Conservation (phyloP, 2,329 filamentous ascomycete genomes). For the Cytospora paraplurivora region DNA sequence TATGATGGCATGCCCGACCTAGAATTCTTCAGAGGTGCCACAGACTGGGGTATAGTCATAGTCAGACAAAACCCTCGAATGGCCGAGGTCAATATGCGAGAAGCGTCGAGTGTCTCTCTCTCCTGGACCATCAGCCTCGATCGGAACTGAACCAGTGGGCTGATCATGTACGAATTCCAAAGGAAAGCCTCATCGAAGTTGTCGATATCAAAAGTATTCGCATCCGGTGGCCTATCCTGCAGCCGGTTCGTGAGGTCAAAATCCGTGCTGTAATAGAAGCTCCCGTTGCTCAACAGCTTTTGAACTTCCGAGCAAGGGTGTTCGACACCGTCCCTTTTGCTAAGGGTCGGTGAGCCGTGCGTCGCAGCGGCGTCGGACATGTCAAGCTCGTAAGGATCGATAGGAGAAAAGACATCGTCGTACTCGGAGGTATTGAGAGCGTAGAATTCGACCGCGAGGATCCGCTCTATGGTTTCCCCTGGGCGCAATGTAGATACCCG, state of each 20-base stretch:
- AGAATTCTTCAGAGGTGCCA: constrained; percentile 67
- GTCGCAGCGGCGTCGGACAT: constrained; percentile 49
- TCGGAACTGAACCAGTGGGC: constrained; percentile 85
- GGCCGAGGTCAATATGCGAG: constrained; percentile 86
- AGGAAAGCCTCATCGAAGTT: constrained; percentile 90
- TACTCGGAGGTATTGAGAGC: constrained; percentile 86
- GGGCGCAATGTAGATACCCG: constrained; percentile 81
- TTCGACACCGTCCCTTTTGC: constrained; percentile 72
- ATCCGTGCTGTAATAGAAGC: constrained; percentile 98
- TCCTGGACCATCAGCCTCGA: constrained; percentile 76
- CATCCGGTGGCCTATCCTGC: constrained; percentile 80
- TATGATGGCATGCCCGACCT: constrained; percentile 76
- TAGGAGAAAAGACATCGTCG: constrained; percentile 67
- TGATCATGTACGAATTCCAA: constrained; percentile 99
- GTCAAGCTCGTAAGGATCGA: constrained; percentile 56
- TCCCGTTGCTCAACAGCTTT: constrained; percentile 89
- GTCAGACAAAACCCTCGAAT: constrained; percentile 92
- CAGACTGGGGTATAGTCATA: constrained; percentile 77
- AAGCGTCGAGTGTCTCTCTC: constrained; percentile 78
- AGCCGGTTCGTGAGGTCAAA: constrained; percentile 94
- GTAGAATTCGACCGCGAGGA: constrained; percentile 86
- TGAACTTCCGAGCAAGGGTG: constrained; percentile 90
- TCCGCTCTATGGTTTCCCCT: constrained; percentile 86
- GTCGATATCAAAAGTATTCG: constrained; percentile 82
- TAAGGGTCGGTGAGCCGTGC: constrained; percentile 53